phyloP scores from a whole-genome alignment of 2,329 filamentous ascomycete species.

The Ascochyta rabiei region DNA sequence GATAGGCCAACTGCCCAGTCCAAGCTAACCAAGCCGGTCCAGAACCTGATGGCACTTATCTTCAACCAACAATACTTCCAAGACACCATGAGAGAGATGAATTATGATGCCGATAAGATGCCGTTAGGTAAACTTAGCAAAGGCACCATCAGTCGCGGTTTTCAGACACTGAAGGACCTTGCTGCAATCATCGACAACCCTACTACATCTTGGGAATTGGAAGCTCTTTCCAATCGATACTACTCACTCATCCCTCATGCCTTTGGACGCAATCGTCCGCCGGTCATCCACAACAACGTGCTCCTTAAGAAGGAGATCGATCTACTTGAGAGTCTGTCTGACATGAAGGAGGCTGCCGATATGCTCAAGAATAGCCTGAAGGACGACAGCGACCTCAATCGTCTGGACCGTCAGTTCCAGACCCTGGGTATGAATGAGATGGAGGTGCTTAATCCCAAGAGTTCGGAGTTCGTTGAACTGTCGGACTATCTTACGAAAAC shows the following conservation, averaged over 20 bases:
- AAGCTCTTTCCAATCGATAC: constrained; percentile 75
- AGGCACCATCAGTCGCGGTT: constrained; percentile 74
- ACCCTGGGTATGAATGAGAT: constrained; percentile 77
- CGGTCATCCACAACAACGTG: constrained; percentile 63
- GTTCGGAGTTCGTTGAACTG: constrained; percentile 69
- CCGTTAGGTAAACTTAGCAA: constrained; percentile 86
- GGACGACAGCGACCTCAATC: constrained; percentile 61
- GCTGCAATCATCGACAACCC: constrained; percentile 68
- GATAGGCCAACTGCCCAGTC: constrained; percentile 48
- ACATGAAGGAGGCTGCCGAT: constrained; percentile 81
- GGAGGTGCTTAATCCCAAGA: constrained; percentile 66
- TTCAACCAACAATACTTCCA: constrained; percentile 79
- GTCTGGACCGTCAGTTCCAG: constrained; percentile 74
- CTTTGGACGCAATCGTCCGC: constrained; percentile 76
- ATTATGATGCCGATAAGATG: constrained; percentile 77
- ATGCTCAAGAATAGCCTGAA: constrained; percentile 72
- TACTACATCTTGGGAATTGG: constrained; percentile 58
- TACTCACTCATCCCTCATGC: constrained; percentile 83
- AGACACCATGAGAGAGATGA: constrained; percentile 68
- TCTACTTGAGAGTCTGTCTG: constrained; percentile 77
- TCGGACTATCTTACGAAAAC: constrained; percentile 70
- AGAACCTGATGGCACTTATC: constrained; percentile 77
- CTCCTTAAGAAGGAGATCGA: constrained; percentile 78
- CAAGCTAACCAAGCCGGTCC: constrained; percentile 64
- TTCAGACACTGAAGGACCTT: constrained; percentile 76